Percentiles rank a stretch among this genome's conserved stretches.
Evolutionary conservation across 805 yeast genomes (phyloP).

Genomic region (Barnettozyma californica): DNA sequence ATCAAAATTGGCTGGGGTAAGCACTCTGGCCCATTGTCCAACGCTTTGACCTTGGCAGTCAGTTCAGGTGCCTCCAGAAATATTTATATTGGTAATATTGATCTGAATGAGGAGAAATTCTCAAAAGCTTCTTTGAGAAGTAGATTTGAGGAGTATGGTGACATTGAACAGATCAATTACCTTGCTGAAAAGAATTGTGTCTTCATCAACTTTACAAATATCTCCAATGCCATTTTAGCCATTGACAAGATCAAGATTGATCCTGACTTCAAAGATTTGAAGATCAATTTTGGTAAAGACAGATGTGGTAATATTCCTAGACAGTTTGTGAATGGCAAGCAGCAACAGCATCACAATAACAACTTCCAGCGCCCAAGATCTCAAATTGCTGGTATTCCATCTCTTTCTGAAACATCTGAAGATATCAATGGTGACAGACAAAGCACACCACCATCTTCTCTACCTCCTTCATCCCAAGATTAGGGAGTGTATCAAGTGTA

Average conservation of each 20-base stretch:
- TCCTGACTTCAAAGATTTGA: constrained; percentile 60
- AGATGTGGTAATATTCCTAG: constrained; percentile 94
- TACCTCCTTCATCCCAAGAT: not conserved
- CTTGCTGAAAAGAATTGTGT: constrained; percentile 78
- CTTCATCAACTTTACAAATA: constrained; percentile 85
- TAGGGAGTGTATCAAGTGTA: not conserved
- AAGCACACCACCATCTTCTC: not conserved
- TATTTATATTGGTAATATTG: constrained; percentile 78
- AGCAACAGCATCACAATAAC: not conserved
- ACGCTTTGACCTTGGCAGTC: constrained; percentile 83
- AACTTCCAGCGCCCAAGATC: not conserved
- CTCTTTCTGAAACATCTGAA: not conserved
- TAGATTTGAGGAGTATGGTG: constrained; percentile 82
- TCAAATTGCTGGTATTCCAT: not conserved
- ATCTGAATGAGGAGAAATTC: constrained; percentile 32
- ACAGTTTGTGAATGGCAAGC: constrained; percentile 38
- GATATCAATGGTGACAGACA: not conserved
- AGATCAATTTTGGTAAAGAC: constrained; percentile 89
- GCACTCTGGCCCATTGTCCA: constrained; percentile 87
- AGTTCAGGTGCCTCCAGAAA: constrained; percentile 93
- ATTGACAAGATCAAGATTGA: constrained; percentile 88
- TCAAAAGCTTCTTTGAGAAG: constrained; percentile 56
- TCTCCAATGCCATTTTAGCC: constrained; percentile 66
- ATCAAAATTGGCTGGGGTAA: constrained; percentile 98
- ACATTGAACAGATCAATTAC: constrained; percentile 90